Evolutionary conservation across 2,329 filamentous ascomycete genomes (phyloP).

Genomic region (Sarocladium kiliense): DNA sequence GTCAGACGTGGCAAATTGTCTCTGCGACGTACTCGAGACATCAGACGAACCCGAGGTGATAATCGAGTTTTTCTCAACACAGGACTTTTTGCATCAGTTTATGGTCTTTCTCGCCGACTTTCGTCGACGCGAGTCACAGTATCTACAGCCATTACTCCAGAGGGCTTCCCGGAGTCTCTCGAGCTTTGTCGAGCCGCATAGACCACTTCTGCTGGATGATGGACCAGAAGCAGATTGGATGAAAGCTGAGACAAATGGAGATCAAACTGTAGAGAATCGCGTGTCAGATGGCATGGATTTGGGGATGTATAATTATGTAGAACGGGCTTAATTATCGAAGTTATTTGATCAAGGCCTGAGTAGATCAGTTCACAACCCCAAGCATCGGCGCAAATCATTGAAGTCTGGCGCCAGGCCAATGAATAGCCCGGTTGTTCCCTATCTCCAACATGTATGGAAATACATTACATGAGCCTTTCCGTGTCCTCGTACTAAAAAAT

Average conservation of each 20-base stretch:
- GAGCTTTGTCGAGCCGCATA: neutral
- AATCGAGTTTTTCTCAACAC: conserved; percentile 8
- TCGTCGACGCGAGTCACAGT: conserved; percentile 16
- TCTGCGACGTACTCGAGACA: conserved; percentile 15
- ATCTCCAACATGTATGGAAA: too few relatives aligned
- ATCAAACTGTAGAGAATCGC: too few relatives aligned
- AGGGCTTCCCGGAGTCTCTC: conserved; percentile 1
- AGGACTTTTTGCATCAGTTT: conserved; percentile 14
- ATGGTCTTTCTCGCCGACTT: conserved; percentile 16
- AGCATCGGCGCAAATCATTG: too few relatives aligned
- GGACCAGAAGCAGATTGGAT: neutral
- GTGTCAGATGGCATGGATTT: too few relatives aligned
- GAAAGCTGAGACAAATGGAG: neutral
- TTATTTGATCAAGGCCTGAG: too few relatives aligned
- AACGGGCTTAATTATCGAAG: too few relatives aligned
- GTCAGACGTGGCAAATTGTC: conserved; percentile 16
- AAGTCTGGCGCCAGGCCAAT: too few relatives aligned
- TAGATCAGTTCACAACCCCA: too few relatives aligned
- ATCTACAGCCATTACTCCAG: conserved; percentile 14
- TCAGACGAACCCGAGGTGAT: conserved; percentile 4
- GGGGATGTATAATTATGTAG: too few relatives aligned
- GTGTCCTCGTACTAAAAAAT: too few relatives aligned
- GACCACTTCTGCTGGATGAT: neutral
- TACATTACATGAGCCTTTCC: too few relatives aligned
- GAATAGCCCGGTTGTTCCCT: too few relatives aligned